These are phyloP conservation scores for Myrica gale DNA, from an alignment of 306 rosid species.

Conservation along the genomic window DNA sequence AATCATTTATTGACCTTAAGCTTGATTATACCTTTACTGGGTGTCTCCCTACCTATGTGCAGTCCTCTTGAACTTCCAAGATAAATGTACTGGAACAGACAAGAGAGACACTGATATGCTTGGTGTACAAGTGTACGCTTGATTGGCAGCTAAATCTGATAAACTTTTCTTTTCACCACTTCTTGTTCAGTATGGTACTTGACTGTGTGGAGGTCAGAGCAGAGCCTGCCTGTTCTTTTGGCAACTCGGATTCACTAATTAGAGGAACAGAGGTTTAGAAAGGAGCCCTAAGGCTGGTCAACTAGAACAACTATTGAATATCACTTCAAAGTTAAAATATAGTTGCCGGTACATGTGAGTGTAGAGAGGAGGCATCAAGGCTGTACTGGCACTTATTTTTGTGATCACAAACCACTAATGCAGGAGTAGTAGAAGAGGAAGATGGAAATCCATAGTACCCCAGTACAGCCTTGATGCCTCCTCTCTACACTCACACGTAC, in stretches of 20 bases:
- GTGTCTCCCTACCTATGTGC: neutral
- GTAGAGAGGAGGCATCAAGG: neutral
- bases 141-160: neutral
- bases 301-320: neutral
- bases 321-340: too few species aligned
- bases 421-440: too few species aligned
- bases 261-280: neutral
- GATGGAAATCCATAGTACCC: too few species aligned
- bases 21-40: neutral
- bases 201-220: neutral
- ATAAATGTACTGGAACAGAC: neutral
- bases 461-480: too few species aligned
- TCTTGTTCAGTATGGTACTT: neutral
- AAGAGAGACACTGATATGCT: neutral
- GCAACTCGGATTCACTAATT: neutral
- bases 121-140: neutral
- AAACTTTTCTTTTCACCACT: neutral
- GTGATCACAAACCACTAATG: too few species aligned
- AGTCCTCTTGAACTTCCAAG: neutral
- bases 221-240: neutral
- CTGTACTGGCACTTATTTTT: neutral
- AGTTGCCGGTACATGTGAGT: neutral
- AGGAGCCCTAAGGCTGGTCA: neutral
- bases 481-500: too few species aligned
- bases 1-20: neutral